phyloP scores from a whole-genome alignment of 345 rosid genomes.

The Isatis tinctoria region DNA sequence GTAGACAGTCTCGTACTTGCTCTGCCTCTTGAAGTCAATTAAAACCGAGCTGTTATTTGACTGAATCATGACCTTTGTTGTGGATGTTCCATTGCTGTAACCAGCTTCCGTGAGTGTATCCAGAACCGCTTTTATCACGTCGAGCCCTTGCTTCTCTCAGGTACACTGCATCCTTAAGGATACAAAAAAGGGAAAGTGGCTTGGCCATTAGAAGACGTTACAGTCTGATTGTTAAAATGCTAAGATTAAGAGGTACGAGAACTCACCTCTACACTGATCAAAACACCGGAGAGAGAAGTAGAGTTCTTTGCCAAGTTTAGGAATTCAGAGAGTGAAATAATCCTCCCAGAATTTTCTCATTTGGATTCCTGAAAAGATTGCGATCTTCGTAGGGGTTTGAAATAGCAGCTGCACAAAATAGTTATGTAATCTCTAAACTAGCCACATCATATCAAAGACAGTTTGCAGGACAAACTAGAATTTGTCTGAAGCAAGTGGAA shows the following conservation, averaged over 20 bases:
- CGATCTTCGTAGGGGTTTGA: constrained; percentile 49
- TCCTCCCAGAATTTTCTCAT: constrained; percentile 39
- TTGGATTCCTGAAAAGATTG: constrained; percentile 50
- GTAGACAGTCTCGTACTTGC: constrained; percentile 52
- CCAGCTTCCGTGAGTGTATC: constrained; percentile 49
- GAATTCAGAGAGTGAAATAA: constrained; percentile 50
- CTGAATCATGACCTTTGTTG: constrained; percentile 55
- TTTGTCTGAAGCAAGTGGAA: background rate
- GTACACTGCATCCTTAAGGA: constrained; percentile 56
- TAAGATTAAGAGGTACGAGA: background rate
- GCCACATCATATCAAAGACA: no score
- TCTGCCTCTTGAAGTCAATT: constrained; percentile 40
- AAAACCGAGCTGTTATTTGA: constrained; percentile 67
- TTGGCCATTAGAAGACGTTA: background rate
- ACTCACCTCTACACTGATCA: constrained; percentile 76
- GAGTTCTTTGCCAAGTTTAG: constrained; percentile 49
- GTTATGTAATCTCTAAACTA: no score
- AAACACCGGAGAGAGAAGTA: constrained; percentile 54
- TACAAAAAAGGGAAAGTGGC: background rate
- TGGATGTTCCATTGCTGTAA: constrained; percentile 31
- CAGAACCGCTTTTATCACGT: constrained; percentile 46
- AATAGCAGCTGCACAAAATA: constrained; percentile 54
- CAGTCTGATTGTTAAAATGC: background rate
- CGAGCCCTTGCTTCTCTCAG: constrained; percentile 47
- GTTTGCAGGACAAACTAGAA: no score